A percentile compares a stretch with the other conserved stretches of the same genome.
These are phyloP conservation scores for Microstroma glucosiphilum DNA, from an alignment of 1,284 basidiomycete genomes.

Conservation along the genomic window DNA sequence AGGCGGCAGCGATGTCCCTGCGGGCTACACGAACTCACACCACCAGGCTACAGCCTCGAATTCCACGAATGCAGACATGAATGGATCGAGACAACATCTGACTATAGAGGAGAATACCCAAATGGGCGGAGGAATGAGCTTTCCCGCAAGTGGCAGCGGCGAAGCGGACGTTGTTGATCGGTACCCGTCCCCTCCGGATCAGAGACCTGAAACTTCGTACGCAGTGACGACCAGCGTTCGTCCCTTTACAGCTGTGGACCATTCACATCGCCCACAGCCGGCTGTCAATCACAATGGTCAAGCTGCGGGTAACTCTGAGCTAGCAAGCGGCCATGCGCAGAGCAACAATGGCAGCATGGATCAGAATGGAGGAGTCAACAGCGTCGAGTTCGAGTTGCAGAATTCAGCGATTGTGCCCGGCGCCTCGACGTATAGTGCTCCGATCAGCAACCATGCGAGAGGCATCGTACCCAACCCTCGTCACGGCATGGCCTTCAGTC, in stretches of 20 bases:
- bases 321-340: no score
- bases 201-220: background rate
- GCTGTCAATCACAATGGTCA: background rate
- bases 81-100: no score
- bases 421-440: background rate
- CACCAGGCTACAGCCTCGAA: background rate
- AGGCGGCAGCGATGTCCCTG: background rate
- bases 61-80: background rate
- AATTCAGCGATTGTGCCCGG: background rate
- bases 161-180: no score
- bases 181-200: background rate
- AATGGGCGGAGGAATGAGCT: no score
- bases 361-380: background rate
- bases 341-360: background rate
- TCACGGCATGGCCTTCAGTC: no score
- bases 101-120: no score
- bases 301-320: background rate
- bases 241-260: conserved; percentile 6
- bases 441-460: no score
- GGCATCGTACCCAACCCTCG: no score
- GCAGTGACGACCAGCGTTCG: background rate
- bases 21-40: background rate
- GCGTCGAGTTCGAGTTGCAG: background rate
- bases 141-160: no score
- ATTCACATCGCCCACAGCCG: background rate